Evolutionary conservation across 805 yeast genomes (phyloP), one percentile per base, ranked within the genome.

Genomic region (Teunomyces atbi): DNA sequence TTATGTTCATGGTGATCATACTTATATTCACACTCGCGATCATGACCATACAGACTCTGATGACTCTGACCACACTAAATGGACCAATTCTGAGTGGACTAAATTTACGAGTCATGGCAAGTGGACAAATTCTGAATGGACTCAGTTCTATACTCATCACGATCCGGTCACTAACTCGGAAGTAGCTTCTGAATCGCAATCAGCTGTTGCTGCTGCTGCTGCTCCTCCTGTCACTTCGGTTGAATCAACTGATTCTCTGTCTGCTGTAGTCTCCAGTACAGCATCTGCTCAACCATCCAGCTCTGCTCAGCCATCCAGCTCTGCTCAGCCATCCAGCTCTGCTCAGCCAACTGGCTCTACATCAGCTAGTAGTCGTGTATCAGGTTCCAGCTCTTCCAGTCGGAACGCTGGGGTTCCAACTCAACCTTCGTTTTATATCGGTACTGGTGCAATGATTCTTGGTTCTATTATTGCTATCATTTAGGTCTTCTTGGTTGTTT

Each of bases 171-270:
- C 33, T 15, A 16, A 13, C 33, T 30, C 33, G 7, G 11, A 30
- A 30, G 33, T 4, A 30, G 33, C 33, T 30, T 30, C 33, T 30
- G 33, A 12, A 6, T 30, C 33, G 7, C 18, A 30, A 8, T 10
- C 33, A 30, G 13, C 18, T 13, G 18, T 15, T 30, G 10, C 33
- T 20, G 3, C 45, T n/a, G 38, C 29, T 11, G 30, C n/a, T 19
- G 41, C 41, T 15, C 15, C 40, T 4, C 28, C 37, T 10, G 40
- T 46, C 10, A 42, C 38, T 20, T 30, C 45, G 42, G 30, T 40
- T 32, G 29, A 33, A 15, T 8, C 26, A 42, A 35, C 40, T 8
- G 18, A 15, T 13, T 6, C 15, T 23, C 28, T 15, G 19, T 18
- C 26, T 19, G 28, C 19, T 42, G 29, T 11, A 4, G 15, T 27